Evolutionary conservation across 176 grass and related monocot genomes (phyloP).

Genomic region (Aechmea fasciata): DNA sequence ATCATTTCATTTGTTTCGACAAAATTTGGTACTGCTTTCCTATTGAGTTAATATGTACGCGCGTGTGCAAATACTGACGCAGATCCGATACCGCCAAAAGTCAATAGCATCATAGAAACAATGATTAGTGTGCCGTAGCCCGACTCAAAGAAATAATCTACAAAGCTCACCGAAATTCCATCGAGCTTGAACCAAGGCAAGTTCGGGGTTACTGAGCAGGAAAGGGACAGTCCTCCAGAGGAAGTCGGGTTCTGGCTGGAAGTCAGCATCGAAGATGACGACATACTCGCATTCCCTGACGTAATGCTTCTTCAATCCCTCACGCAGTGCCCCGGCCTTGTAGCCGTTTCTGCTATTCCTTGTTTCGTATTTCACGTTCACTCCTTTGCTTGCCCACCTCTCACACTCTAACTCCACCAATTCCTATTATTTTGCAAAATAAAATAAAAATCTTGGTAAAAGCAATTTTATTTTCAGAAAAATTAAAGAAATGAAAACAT

Average conservation of each 20-base stretch:
- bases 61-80: too few species aligned
- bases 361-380: constrained; percentile 53
- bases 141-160: too few species aligned
- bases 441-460: not conserved
- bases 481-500: not conserved
- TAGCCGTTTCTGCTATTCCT: constrained; percentile 69
- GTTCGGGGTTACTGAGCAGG: constrained; percentile 32
- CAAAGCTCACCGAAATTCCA: constrained; percentile 48
- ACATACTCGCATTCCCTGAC: constrained; percentile 50
- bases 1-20: not conserved
- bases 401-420: constrained; percentile 65
- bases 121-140: too few species aligned
- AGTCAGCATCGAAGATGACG: constrained; percentile 75
- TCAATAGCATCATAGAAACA: too few species aligned
- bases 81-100: too few species aligned
- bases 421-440: constrained; percentile 17
- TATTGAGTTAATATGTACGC: not conserved
- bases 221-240: constrained; percentile 42
- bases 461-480: not conserved
- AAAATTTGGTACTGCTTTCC: not conserved
- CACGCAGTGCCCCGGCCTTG: constrained; percentile 83
- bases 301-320: constrained; percentile 65
- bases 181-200: constrained; percentile 73
- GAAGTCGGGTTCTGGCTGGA: constrained; percentile 72
- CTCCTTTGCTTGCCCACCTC: constrained; percentile 57